phyloP scores from a whole-genome alignment of 192 early-diverging fungal species.

The Coemansia sp. region DNA sequence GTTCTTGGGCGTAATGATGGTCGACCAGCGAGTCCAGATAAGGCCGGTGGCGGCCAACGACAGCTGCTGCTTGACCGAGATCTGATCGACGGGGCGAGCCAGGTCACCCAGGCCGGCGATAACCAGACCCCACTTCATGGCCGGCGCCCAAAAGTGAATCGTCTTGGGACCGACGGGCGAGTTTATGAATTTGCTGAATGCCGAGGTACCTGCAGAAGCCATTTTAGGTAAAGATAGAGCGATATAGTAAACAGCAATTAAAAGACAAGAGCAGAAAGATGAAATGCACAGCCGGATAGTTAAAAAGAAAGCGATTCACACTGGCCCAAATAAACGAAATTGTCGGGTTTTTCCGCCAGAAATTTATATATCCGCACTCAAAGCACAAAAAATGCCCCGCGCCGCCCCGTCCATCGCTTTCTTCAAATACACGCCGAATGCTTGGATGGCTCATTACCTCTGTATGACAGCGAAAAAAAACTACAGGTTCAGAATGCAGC shows the following conservation, averaged over 20 bases:
- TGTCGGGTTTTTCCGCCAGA: background rate
- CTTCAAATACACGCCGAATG: too few relatives aligned
- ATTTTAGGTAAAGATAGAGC: constrained; percentile 5
- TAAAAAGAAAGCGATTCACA: too few relatives aligned
- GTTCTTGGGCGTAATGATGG: constrained; percentile 92
- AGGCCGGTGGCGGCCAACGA: constrained; percentile 90
- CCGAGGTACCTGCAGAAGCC: constrained; percentile 42
- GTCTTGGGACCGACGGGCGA: constrained; percentile 91
- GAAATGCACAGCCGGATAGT: background rate
- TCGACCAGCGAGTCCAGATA: constrained; percentile 97
- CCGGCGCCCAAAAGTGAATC: constrained; percentile 97
- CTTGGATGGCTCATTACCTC: too few relatives aligned
- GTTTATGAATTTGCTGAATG: constrained; percentile 70
- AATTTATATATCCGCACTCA: too few relatives aligned
- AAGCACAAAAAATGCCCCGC: too few relatives aligned
- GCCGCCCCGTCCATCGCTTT: too few relatives aligned
- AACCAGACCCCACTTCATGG: constrained; percentile 73
- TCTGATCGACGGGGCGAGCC: constrained; percentile 82
- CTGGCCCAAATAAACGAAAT: too few relatives aligned
- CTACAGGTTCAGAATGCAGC: too few relatives aligned
- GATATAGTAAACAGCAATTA: background rate
- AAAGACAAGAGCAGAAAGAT: background rate
- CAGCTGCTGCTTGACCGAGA: constrained; percentile 79
- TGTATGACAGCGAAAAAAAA: too few relatives aligned
- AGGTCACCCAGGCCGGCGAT: constrained; percentile 91